Evolutionary conservation across 768 basidiomycete genomes (phyloP).

Genomic region (Gymnopilus dilepis): DNA sequence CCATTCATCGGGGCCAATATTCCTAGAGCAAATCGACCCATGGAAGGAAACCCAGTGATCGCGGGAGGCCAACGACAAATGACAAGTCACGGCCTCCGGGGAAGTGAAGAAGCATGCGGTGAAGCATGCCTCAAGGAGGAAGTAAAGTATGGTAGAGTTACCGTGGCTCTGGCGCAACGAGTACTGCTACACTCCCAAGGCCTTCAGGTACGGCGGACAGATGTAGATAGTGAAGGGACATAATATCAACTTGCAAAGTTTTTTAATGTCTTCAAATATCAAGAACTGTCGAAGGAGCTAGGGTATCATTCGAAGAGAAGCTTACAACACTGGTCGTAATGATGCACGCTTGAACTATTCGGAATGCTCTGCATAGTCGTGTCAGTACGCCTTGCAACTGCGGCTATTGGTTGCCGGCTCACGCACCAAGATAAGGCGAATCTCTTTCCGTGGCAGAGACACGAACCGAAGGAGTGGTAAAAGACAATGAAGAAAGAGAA

Average conservation of each 20-base stretch:
- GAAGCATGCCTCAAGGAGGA: neutral
- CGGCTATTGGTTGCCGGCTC: neutral
- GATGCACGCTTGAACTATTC: neutral
- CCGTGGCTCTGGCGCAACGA: too few relatives aligned
- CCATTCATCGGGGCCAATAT: neutral
- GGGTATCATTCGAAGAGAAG: too few relatives aligned
- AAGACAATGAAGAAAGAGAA: neutral
- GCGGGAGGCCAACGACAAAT: neutral
- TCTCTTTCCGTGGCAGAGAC: neutral
- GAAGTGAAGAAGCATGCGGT: neutral
- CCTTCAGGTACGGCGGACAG: too few relatives aligned
- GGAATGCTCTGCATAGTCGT: too few relatives aligned
- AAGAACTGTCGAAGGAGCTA: too few relatives aligned
- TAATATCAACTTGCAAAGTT: too few relatives aligned
- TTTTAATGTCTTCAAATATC: too few relatives aligned
- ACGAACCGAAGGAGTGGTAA: neutral
- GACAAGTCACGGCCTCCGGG: neutral
- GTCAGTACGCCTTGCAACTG: neutral
- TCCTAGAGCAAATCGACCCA: neutral
- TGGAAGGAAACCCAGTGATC: constrained; percentile 3
- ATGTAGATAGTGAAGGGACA: too few relatives aligned
- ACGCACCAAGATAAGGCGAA: neutral
- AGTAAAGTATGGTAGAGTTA: neutral
- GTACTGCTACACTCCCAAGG: too few relatives aligned
- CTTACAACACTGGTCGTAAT: too few relatives aligned